Evolutionary conservation across 225 moss, liverwort and hornwort genomes (phyloP).

Genomic region (Pseudisothecium myosuroides): DNA sequence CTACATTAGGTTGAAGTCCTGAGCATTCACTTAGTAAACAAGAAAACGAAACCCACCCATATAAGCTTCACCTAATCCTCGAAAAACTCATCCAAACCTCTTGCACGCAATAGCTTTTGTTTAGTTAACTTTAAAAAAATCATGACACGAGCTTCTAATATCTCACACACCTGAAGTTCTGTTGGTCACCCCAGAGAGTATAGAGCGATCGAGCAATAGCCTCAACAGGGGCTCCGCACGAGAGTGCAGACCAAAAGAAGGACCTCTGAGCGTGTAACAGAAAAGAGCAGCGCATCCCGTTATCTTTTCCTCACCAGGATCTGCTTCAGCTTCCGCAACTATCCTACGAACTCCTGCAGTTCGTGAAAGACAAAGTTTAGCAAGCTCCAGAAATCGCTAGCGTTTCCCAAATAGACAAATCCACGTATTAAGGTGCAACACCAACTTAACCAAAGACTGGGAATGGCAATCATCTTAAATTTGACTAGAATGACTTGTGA

Average conservation of each 20-base stretch:
- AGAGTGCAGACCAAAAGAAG: constrained; percentile 82
- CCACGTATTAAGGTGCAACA: neutral
- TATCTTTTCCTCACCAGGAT: constrained; percentile 43
- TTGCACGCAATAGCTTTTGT: neutral
- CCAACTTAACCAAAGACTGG: neutral
- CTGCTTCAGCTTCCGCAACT: constrained; percentile 66
- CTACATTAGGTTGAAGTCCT: neutral
- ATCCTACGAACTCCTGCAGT: constrained; percentile 66
- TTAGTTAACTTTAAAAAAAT: neutral
- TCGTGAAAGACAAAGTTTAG: neutral
- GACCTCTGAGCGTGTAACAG: constrained; percentile 73
- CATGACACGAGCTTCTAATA: neutral
- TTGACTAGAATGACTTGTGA: neutral
- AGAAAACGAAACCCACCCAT: neutral
- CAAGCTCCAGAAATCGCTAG: neutral
- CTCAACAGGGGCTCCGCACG: constrained; percentile 72
- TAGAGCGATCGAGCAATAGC: constrained; percentile 70
- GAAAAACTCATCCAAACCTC: neutral
- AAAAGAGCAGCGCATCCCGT: constrained; percentile 67
- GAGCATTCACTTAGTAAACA: neutral
- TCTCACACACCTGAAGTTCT: constrained; percentile 38
- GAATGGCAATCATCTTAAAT: neutral
- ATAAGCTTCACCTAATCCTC: neutral
- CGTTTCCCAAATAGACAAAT: neutral
- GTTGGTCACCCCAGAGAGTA: constrained; percentile 52